These are phyloP conservation scores for Candida mesenterica DNA, from an alignment of 1,139 yeast genomes.

Conservation along the genomic window DNA sequence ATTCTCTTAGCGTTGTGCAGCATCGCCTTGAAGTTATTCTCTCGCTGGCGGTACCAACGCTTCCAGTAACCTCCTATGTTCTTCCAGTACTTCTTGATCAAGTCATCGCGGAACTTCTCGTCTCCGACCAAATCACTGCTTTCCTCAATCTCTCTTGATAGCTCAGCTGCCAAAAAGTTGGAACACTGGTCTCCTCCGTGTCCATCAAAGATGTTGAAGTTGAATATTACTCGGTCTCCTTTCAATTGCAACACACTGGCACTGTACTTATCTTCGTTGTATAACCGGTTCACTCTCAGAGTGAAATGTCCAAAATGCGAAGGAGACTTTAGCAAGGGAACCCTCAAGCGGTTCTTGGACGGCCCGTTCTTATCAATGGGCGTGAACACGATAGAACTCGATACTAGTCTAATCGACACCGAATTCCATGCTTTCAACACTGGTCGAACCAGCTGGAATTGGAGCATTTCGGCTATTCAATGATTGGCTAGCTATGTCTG, in stretches of 20 bases:
- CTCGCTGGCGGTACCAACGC: constrained; percentile 59
- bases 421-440: too few species aligned
- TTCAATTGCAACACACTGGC: constrained; percentile 53
- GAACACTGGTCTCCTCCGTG: constrained; percentile 88
- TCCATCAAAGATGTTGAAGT: constrained; percentile 82
- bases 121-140: constrained; percentile 22
- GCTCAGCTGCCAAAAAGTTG: constrained; percentile 50
- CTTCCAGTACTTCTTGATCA: constrained; percentile 50
- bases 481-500: too few species aligned
- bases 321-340: constrained; percentile 67
- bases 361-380: constrained; percentile 24
- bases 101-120: constrained; percentile 32
- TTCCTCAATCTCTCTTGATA: constrained; percentile 57
- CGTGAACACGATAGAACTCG: constrained; percentile 28
- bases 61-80: constrained; percentile 89
- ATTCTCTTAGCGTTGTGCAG: constrained; percentile 24
- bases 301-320: constrained; percentile 78
- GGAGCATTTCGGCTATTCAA: too few species aligned
- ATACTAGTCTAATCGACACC: too few species aligned
- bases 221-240: constrained; percentile 39
- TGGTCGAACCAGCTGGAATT: too few species aligned
- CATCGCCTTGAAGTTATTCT: constrained; percentile 43
- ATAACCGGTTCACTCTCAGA: constrained; percentile 70
- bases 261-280: constrained; percentile 78
- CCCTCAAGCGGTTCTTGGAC: constrained; percentile 24